Conservation (phyloP, 2,329 filamentous ascomycete species). For the Xylaria sp. region DNA sequence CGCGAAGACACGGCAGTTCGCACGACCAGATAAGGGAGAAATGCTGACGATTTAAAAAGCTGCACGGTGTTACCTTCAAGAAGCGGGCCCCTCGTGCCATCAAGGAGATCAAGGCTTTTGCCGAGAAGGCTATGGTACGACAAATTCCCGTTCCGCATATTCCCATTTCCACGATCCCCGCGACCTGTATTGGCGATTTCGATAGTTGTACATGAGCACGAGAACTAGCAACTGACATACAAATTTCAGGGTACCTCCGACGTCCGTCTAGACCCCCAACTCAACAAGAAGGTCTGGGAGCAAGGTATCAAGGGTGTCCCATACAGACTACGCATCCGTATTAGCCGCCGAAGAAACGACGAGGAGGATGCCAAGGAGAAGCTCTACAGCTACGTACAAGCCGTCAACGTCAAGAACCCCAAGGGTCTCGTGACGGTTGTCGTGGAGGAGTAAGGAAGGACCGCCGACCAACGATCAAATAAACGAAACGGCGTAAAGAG, state of each 20-base stretch:
- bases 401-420: slow-evolving; percentile 98
- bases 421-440: slow-evolving; percentile 96
- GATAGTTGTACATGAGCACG: not conserved
- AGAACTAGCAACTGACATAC: slow-evolving; percentile 40
- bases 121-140: slow-evolving; percentile 94
- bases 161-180: not conserved
- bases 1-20: slow-evolving; percentile 8
- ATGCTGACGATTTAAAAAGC: slow-evolving; percentile 65
- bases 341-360: slow-evolving; percentile 99
- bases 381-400: slow-evolving; percentile 99
- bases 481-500: slow-evolving; percentile 37
- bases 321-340: slow-evolving; percentile 96
- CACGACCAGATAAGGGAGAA: slow-evolving; percentile 19
- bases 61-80: slow-evolving; percentile 99
- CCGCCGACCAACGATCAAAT: slow-evolving; percentile 34
- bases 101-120: slow-evolving; percentile 99
- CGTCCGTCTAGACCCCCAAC: slow-evolving; percentile 96
- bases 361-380: slow-evolving; percentile 99
- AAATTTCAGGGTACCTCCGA: slow-evolving; percentile 85
- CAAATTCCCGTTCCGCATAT: slow-evolving; percentile 23
- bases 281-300: slow-evolving; percentile 99
- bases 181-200: not conserved
- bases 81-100: slow-evolving; percentile 98
- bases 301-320: slow-evolving; percentile 98
- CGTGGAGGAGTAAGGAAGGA: slow-evolving; percentile 74